Evolutionary conservation across 257 asterid species (phyloP), one percentile per base, ranked within the genome.

Genomic region (Nicotiana tabacum): DNA sequence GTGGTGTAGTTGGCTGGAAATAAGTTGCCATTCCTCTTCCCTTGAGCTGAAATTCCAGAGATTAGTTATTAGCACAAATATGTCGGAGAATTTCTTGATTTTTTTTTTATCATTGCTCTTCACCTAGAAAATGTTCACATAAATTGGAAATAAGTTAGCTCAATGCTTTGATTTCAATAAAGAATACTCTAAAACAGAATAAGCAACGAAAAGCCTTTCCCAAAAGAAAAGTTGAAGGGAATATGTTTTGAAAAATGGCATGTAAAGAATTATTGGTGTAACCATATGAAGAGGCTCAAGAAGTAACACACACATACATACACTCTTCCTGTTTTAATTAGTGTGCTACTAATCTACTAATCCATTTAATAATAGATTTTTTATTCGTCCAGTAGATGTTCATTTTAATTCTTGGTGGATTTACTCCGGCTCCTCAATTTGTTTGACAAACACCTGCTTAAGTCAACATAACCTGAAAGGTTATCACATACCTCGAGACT

Each of bases 1-100:
- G 83, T 81, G 64, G 82, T 39, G 4, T 84, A 86, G 53, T 77
- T 86, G 8, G 58, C 70, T 15, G 89, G 89, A 81, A 81, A 81
- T 37, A 48, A 48, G 24, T 48, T 74, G 62, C 4, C 27, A 9
- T 27, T 74, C 48, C 27, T 15, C 5, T 74, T 48, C 62, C 16
- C 35, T 48, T 74, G 39, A 74, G 43, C 80, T 74, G 80, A n/a
- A 74, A 27, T 27, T 48, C 27, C 62, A 48, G 62, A 74, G 58
- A 74, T 24, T n/a, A 74, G 60, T 48, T 53, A 39, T 48, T 74
- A 74, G 39, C 27, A 74, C 24, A 74, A 48, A 74, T 27, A 27
- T 27, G 15, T 48, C 13, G 62, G 62, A 74, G 43, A 74, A 72
- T 24, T 57, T 60, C 62, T 0, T 32, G 2, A 9, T 46, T 32